Evolutionary conservation across 2,329 filamentous ascomycete genomes (phyloP).

Genomic region (Cercospora janseana): DNA sequence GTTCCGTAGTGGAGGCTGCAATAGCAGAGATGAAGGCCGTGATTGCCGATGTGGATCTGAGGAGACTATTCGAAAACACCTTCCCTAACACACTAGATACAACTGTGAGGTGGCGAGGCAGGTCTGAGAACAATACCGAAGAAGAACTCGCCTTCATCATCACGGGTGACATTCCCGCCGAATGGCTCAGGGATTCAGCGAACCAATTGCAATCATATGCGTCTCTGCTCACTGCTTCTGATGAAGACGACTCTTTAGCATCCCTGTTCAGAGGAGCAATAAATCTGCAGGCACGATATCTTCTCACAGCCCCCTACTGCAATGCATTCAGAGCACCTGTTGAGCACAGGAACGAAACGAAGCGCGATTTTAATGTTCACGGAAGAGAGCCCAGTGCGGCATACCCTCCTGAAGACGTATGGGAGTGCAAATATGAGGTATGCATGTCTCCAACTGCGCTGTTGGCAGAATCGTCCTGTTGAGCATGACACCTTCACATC

Average conservation of each 20-base stretch:
- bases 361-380: slow-evolving; percentile 39
- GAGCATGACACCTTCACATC: too few relatives aligned
- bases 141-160: slow-evolving; percentile 65
- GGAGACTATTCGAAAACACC: slow-evolving; percentile 65
- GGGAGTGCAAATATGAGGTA: slow-evolving; percentile 56
- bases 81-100: slow-evolving; percentile 78
- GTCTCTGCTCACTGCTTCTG: slow-evolving; percentile 50
- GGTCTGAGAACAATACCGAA: slow-evolving; percentile 47
- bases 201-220: slow-evolving; percentile 70
- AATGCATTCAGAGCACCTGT: slow-evolving; percentile 51
- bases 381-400: slow-evolving; percentile 42
- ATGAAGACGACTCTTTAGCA: slow-evolving; percentile 55
- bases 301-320: slow-evolving; percentile 57
- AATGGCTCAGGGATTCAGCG: slow-evolving; percentile 43
- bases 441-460: too few relatives aligned
- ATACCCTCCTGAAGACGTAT: slow-evolving; percentile 45
- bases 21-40: slow-evolving; percentile 30
- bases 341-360: slow-evolving; percentile 26
- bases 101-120: slow-evolving; percentile 81
- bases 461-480: too few relatives aligned
- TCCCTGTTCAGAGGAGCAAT: slow-evolving; percentile 67
- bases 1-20: slow-evolving; percentile 38
- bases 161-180: slow-evolving; percentile 58
- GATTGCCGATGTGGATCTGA: slow-evolving; percentile 57
- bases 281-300: slow-evolving; percentile 66